Percentiles rank a stretch among this genome's conserved stretches.
These are phyloP conservation scores for Termitomyces sp. DNA, from an alignment of 768 basidiomycete genomes.

Conservation along the genomic window DNA sequence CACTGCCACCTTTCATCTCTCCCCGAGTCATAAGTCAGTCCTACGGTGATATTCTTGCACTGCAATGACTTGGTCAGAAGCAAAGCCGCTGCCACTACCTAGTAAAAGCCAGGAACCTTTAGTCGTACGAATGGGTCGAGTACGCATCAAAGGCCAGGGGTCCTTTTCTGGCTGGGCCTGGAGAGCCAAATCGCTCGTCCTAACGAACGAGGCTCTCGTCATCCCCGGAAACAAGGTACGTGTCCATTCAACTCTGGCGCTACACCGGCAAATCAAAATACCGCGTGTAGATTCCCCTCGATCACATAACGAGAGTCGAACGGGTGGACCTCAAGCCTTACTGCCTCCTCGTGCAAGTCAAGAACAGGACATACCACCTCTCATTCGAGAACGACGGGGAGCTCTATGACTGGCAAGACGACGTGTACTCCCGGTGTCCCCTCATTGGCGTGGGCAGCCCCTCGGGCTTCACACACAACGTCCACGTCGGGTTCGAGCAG, in stretches of 20 bases:
- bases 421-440: conserved; percentile 37
- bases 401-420: conserved; percentile 45
- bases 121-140: conserved; percentile 12
- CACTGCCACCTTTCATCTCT: background rate
- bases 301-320: conserved; percentile 34
- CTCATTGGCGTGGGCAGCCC: conserved; percentile 31
- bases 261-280: background rate
- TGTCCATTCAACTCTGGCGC: background rate
- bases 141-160: conserved; percentile 14
- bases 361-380: conserved; percentile 28
- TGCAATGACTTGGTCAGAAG: background rate
- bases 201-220: conserved; percentile 17
- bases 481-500: conserved; percentile 32
- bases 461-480: conserved; percentile 36
- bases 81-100: background rate
- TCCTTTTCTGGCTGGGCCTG: conserved; percentile 16
- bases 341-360: conserved; percentile 31
- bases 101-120: conserved; percentile 1
- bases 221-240: conserved; percentile 16
- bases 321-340: conserved; percentile 33
- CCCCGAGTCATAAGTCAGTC: background rate
- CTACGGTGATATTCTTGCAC: background rate
- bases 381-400: conserved; percentile 35
- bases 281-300: conserved; percentile 22
- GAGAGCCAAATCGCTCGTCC: conserved; percentile 16